Evolutionary conservation across 805 yeast species (phyloP).

Genomic region (Maudiozyma barnettii): DNA sequence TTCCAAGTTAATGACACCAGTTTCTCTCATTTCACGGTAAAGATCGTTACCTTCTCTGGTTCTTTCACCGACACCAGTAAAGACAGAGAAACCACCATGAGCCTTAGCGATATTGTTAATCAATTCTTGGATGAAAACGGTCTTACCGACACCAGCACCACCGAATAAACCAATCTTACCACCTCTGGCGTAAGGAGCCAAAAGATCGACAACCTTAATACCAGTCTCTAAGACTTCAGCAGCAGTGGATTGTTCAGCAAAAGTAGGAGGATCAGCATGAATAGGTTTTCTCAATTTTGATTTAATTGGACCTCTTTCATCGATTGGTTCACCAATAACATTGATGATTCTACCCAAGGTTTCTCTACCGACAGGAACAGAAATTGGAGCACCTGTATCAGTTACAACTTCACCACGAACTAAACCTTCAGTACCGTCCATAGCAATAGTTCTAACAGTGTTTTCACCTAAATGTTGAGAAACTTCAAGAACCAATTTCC

Average conservation of each 20-base stretch:
- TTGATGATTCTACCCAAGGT: constrained; percentile 97
- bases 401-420: constrained; percentile 88
- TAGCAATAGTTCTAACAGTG: constrained; percentile 99
- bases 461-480: constrained; percentile 99
- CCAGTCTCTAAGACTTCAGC: constrained; percentile 99
- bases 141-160: constrained; percentile 99
- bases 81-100: constrained; percentile 99
- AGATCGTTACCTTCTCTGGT: constrained; percentile 99
- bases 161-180: constrained; percentile 99
- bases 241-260: constrained; percentile 92
- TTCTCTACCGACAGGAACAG: constrained; percentile 99
- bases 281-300: constrained; percentile 91
- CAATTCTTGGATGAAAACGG: constrained; percentile 98
- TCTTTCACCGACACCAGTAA: constrained; percentile 99
- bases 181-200: constrained; percentile 99
- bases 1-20: constrained; percentile 98
- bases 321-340: constrained; percentile 99
- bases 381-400: constrained; percentile 98
- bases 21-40: constrained; percentile 99
- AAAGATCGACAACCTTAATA: constrained; percentile 97
- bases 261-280: constrained; percentile 96
- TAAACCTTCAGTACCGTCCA: constrained; percentile 99
- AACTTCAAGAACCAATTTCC: constrained; percentile 89
- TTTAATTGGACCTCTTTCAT: constrained; percentile 98
- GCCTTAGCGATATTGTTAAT: constrained; percentile 99